Conservation (phyloP, 257 asterid species). For the Nicotiana knightiana region DNA sequence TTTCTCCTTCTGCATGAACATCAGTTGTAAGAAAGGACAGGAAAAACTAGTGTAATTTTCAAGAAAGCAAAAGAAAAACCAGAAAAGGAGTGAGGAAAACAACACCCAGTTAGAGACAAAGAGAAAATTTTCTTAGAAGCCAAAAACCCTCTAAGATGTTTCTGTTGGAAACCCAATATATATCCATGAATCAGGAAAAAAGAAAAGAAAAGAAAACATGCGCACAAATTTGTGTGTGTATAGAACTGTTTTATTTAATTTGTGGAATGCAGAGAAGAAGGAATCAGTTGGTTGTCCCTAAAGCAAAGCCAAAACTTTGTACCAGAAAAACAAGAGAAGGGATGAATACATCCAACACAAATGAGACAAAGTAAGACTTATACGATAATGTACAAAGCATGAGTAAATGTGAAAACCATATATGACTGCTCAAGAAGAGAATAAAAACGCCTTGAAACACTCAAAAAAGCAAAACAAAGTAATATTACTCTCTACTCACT, state of each 20-base stretch:
- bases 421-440: slow-evolving; percentile 93
- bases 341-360: slow-evolving; percentile 58
- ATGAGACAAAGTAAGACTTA: slow-evolving; percentile 40
- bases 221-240: slow-evolving; percentile 12
- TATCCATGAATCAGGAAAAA: slow-evolving; percentile 24
- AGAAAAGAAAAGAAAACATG: slow-evolving; percentile 37
- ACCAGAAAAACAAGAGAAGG: slow-evolving; percentile 38
- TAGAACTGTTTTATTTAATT: slow-evolving; percentile 25
- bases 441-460: slow-evolving; percentile 77
- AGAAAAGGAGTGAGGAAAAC: slow-evolving; percentile 21
- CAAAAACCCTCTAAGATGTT: slow-evolving; percentile 33
- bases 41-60: background rate
- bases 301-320: slow-evolving; percentile 53
- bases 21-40: background rate
- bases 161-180: slow-evolving; percentile 47
- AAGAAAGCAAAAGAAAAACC: slow-evolving; percentile 1
- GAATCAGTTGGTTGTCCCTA: slow-evolving; percentile 69
- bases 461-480: slow-evolving; percentile 38
- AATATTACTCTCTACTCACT: background rate
- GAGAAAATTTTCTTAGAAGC: slow-evolving; percentile 25
- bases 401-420: slow-evolving; percentile 63
- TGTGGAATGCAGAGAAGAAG: slow-evolving; percentile 63
- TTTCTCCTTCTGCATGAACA: slow-evolving; percentile 9
- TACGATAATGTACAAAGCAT: slow-evolving; percentile 26
- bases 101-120: slow-evolving; percentile 44